Evolutionary conservation across 2,329 filamentous ascomycete genomes (phyloP), one percentile per base, ranked within the genome.

Genomic region (Stagonosporopsis rhizophila): DNA sequence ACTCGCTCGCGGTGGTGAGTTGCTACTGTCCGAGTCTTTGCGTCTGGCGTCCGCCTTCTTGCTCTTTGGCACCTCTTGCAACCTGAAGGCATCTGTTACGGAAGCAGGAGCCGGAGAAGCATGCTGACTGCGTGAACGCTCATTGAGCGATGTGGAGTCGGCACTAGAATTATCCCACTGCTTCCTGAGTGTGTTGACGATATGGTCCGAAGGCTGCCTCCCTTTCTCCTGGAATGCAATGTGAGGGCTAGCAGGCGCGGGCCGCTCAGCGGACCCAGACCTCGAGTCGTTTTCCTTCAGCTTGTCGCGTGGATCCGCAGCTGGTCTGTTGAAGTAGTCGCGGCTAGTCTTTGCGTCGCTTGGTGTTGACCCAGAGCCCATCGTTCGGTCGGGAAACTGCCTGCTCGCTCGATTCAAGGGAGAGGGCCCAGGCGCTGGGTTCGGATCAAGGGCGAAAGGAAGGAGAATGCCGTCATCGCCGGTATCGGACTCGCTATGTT

Each of bases 181-280:
- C 54, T 75, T 87, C 22, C 80, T 77, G 42, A 84, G 80, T 1
- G 82, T 79, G 34, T 83, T 83, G 27, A 85, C 81, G 22, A 86
- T 78, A 11, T 88, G 85, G 2, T 87, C 85, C 0, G 87, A 87
- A 4, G 82, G 77, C 58, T 86, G 83, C 40, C 90, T 85, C 2
- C 86, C 86, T 75, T 93, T 95, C 68, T 96, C 91, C 73, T 96
- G 92, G 72, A 92, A 96, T 20, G 92, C 90, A 67, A 96, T 96
- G 69, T 96, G 92, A n/a, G 92, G 91, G 15, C 91, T 92, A 2
- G 87, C 56, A 70, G 77, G 65, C 32, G 68, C 68, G 30, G 79
- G 73, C 20, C 64, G 58, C 61, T 82, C 80, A 15, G 75, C 74
- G 4, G 80, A 82, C 4, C 73, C 75, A 15, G 80, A 81, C 42